These are phyloP conservation scores for Penicillium antarcticum DNA, from an alignment of 495 filamentous ascomycete genomes.

Conservation along the genomic window DNA sequence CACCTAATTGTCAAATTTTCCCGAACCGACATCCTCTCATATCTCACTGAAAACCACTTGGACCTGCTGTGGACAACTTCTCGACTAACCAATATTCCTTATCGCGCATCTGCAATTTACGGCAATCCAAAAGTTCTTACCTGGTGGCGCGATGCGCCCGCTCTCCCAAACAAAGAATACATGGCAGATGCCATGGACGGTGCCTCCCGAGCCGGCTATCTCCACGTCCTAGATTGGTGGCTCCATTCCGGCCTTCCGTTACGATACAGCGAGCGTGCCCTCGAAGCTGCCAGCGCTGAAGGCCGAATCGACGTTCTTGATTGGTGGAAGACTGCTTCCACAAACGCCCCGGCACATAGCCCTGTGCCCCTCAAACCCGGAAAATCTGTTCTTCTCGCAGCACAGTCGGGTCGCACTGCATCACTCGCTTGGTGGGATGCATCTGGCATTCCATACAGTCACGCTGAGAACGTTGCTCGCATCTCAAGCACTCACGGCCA, in stretches of 20 bases:
- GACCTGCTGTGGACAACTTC: conserved; percentile 81
- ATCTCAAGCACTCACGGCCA: conserved; percentile 85
- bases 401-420: conserved; percentile 68
- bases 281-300: conserved; percentile 80
- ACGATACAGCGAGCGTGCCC: conserved; percentile 78
- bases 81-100: conserved; percentile 75
- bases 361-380: conserved; percentile 68
- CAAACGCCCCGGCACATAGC: conserved; percentile 19
- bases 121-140: conserved; percentile 80
- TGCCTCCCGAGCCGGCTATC: conserved; percentile 76
- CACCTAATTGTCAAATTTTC: conserved; percentile 90
- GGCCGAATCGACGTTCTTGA: conserved; percentile 80
- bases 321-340: conserved; percentile 77
- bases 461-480: conserved; percentile 74
- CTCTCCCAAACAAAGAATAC: conserved; percentile 76
- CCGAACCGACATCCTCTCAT: conserved; percentile 70
- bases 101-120: conserved; percentile 80
- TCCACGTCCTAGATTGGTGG: conserved; percentile 92
- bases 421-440: conserved; percentile 81
- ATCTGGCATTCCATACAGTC: conserved; percentile 67
- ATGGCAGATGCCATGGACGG: conserved; percentile 78
- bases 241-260: conserved; percentile 72
- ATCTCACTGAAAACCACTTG: conserved; percentile 72
- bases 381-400: conserved; percentile 73
- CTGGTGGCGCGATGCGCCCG: conserved; percentile 80